Percentiles rank a stretch among this genome's conserved stretches.
Conservation (phyloP, 768 basidiomycete species). For the Boletus bicolor region DNA sequence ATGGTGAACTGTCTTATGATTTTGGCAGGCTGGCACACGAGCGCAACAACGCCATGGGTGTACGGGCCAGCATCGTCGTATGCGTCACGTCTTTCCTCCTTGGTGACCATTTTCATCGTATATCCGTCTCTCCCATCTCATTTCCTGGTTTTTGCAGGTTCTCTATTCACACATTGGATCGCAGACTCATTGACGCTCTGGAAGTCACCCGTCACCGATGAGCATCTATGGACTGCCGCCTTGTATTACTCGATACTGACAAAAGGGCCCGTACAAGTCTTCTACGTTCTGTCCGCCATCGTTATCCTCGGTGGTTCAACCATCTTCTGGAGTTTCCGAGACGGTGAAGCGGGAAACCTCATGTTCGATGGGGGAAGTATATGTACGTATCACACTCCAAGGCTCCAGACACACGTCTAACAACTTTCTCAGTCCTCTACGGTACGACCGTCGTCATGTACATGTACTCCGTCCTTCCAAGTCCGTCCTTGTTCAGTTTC, state of each 20-base stretch:
- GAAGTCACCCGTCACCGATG: constrained; percentile 85
- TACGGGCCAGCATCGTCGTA: constrained; percentile 71
- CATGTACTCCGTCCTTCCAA: constrained; percentile 72
- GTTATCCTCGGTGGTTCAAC: constrained; percentile 59
- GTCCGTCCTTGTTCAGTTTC: constrained; percentile 41
- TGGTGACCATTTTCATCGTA: constrained; percentile 40
- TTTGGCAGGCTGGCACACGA: constrained; percentile 8
- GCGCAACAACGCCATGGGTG: constrained; percentile 47
- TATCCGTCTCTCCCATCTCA: neutral
- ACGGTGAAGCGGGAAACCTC: constrained; percentile 76
- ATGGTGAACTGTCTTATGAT: constrained; percentile 12
- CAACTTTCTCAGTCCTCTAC: constrained; percentile 61
- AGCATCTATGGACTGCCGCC: constrained; percentile 79
- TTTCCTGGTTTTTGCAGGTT: constrained; percentile 41
- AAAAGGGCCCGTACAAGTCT: constrained; percentile 54
- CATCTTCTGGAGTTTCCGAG: constrained; percentile 74
- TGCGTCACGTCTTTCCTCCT: constrained; percentile 78
- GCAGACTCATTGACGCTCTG: constrained; percentile 89
- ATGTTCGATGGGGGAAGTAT: constrained; percentile 93
- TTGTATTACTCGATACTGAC: constrained; percentile 78
- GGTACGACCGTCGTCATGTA: constrained; percentile 70
- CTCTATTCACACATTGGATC: constrained; percentile 87
- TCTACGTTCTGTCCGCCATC: constrained; percentile 56
- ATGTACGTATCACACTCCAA: constrained; percentile 47
- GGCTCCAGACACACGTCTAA: neutral